Conservation (phyloP, 2,329 filamentous ascomycete genomes). For the Aspergillus pseudoterreus region DNA sequence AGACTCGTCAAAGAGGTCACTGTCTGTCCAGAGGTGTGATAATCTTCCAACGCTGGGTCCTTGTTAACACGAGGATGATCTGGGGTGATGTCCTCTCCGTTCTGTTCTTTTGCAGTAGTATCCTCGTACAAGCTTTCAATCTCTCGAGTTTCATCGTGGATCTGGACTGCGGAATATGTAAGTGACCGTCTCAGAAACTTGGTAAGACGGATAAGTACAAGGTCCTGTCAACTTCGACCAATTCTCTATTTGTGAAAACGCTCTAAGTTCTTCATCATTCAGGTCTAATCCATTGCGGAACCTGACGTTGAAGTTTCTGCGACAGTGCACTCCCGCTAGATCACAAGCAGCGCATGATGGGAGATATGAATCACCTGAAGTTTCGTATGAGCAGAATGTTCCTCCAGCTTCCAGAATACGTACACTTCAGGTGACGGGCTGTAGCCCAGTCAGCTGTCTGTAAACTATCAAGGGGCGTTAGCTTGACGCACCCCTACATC, state of each 20-base stretch:
- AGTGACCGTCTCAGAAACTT: not conserved
- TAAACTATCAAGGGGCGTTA: not conserved
- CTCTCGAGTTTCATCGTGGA: constrained; percentile 21
- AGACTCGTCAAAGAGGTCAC: too few species aligned
- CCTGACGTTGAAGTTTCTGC: constrained; percentile 17
- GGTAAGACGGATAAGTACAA: constrained; percentile 4
- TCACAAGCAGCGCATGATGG: constrained; percentile 16
- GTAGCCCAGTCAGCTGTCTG: not conserved
- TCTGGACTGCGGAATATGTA: constrained; percentile 12
- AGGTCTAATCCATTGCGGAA: constrained; percentile 19
- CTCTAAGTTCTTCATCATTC: constrained; percentile 6
- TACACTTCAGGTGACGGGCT: constrained; percentile 25
- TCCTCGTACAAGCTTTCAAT: not conserved
- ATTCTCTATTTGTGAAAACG: constrained; percentile 12
- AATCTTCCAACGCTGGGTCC: too few species aligned
- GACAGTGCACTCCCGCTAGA: constrained; percentile 12
- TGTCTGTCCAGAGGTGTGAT: too few species aligned
- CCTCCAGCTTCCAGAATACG: not conserved
- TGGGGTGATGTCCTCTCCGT: too few species aligned
- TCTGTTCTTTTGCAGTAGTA: too few species aligned
- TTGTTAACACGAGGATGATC: too few species aligned
- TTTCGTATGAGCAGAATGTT: not conserved
- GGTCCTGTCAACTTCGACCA: constrained; percentile 17
- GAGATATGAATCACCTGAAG: constrained; percentile 16
- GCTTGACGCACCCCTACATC: constrained; percentile 21